Evolutionary conservation across 768 basidiomycete species (phyloP).

Genomic region (Calocybe gangraenosa): DNA sequence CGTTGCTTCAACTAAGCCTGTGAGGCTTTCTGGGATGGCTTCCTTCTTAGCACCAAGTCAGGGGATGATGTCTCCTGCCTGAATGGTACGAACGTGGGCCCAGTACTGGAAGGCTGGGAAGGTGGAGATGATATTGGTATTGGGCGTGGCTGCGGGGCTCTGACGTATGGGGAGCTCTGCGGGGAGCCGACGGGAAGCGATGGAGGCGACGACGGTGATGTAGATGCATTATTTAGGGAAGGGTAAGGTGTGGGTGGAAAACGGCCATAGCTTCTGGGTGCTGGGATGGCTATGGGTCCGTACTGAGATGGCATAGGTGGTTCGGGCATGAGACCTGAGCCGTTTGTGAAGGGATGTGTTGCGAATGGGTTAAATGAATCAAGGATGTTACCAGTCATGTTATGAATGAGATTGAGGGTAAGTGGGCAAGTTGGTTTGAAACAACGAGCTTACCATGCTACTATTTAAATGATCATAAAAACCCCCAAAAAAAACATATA

Average conservation of each 20-base stretch:
- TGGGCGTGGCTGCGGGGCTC: slow-evolving; percentile 25
- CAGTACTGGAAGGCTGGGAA: slow-evolving; percentile 15
- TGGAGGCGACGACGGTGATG: slow-evolving; percentile 19
- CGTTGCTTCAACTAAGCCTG: too few relatives aligned
- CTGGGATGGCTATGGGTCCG: slow-evolving; percentile 33
- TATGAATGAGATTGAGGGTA: too few relatives aligned
- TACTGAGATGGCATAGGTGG: slow-evolving; percentile 47
- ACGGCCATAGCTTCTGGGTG: slow-evolving; percentile 22
- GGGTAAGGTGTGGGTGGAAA: slow-evolving; percentile 12
- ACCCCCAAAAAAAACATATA: too few relatives aligned
- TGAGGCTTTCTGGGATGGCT: slow-evolving; percentile 14
- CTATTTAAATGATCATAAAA: too few relatives aligned
- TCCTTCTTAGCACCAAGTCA: slow-evolving; percentile 44
- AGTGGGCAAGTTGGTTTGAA: too few relatives aligned
- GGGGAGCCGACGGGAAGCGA: slow-evolving; percentile 13
- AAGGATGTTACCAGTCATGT: slow-evolving; percentile 17
- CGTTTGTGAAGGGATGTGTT: slow-evolving; percentile 55
- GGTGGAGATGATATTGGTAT: slow-evolving; percentile 6
- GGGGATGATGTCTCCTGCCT: slow-evolving; percentile 50
- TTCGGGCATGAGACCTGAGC: slow-evolving; percentile 32
- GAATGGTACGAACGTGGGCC: slow-evolving; percentile 50
- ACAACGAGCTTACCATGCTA: too few relatives aligned
- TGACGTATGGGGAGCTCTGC: slow-evolving; percentile 14
- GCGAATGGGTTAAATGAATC: slow-evolving; percentile 56
- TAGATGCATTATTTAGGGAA: slow-evolving; percentile 16